Evolutionary conservation across 768 basidiomycete genomes (phyloP).

Genomic region (Panaeolus papilionaceus): DNA sequence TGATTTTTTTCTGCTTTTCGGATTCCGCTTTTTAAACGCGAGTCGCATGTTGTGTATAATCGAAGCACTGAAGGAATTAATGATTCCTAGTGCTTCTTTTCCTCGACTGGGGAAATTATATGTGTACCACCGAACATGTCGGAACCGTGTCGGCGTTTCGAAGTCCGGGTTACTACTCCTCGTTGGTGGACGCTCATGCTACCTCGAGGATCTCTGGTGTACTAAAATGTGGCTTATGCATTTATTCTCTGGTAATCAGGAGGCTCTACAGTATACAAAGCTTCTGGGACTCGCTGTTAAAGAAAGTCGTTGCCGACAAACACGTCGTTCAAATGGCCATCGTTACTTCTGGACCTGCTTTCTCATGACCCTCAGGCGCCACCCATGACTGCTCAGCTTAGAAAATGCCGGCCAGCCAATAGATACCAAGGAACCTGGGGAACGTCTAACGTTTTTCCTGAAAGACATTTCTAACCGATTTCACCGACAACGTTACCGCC

Average conservation of each 20-base stretch:
- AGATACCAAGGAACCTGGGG: neutral
- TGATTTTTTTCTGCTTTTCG: neutral
- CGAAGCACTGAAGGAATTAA: neutral
- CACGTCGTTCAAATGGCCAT: too few species aligned
- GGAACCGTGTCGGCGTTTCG: neutral
- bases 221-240: neutral
- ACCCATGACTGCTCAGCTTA: neutral
- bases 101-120: neutral
- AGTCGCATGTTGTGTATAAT: constrained; percentile 9
- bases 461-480: neutral
- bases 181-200: neutral
- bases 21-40: neutral
- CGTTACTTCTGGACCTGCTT: neutral
- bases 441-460: neutral
- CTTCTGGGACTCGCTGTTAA: too few species aligned
- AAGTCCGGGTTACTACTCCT: neutral
- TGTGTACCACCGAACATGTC: neutral
- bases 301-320: too few species aligned
- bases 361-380: neutral
- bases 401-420: neutral
- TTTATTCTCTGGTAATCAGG: neutral
- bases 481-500: neutral
- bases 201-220: neutral
- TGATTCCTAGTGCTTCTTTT: constrained; percentile 2
- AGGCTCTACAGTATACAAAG: too few species aligned